A percentile compares a stretch with the other conserved stretches of the same genome.
Conservation (phyloP, 2,329 filamentous ascomycete species). For the Fusarium compactum region DNA sequence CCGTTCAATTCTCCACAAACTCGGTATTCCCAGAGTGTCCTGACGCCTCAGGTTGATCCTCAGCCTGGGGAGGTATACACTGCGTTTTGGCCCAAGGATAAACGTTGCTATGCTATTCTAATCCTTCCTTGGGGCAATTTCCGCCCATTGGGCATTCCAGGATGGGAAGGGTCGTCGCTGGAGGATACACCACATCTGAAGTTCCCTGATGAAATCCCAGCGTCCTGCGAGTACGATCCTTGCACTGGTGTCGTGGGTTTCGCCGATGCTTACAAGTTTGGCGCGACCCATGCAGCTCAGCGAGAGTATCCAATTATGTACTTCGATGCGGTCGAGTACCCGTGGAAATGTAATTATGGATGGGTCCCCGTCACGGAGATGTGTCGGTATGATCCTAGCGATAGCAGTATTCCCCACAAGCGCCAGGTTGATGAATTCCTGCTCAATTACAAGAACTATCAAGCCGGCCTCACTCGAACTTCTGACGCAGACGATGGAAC, state of each 20-base stretch:
- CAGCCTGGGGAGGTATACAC: constrained; percentile 15
- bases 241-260: not conserved
- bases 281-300: accelerated
- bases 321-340: constrained; percentile 2
- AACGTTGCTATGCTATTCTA: not conserved
- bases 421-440: not conserved
- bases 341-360: not conserved
- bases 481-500: not conserved
- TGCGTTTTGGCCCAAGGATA: not conserved
- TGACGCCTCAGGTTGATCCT: not conserved
- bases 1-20: not conserved
- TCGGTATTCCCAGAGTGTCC: not conserved
- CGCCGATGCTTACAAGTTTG: not conserved
- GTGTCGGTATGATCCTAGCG: not conserved
- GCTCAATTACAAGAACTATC: not conserved
- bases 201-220: not conserved
- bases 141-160: not conserved
- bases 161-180: not conserved
- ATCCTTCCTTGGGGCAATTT: constrained; percentile 4
- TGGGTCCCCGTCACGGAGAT: constrained; percentile 9
- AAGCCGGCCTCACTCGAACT: not conserved
- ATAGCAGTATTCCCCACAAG: not conserved
- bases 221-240: not conserved
- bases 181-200: not conserved
- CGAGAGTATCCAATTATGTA: constrained; percentile 20